Conservation (phyloP, 345 rosid species). For the Arabidopsis suecica region DNA sequence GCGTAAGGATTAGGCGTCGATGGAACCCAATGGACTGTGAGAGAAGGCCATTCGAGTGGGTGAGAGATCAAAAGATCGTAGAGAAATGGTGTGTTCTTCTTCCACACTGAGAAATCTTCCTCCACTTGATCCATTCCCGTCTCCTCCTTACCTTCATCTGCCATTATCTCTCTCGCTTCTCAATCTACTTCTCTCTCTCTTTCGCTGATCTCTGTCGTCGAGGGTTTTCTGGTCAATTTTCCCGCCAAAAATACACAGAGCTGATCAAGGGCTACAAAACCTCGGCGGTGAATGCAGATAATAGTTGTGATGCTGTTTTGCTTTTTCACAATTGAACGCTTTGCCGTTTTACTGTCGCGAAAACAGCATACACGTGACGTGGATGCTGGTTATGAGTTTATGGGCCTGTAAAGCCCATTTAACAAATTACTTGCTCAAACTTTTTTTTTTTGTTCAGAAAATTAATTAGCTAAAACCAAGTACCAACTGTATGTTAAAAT, state of each 20-base stretch:
- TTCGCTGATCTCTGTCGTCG: neutral
- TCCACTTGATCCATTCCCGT: slow-evolving; percentile 59
- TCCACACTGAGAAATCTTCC: slow-evolving; percentile 89
- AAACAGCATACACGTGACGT: neutral
- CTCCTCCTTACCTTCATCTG: slow-evolving; percentile 54
- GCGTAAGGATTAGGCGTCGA: slow-evolving; percentile 52
- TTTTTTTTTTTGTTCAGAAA: neutral
- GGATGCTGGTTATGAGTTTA: neutral
- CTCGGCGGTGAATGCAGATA: slow-evolving; percentile 8
- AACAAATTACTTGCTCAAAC: neutral
- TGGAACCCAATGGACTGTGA: slow-evolving; percentile 93
- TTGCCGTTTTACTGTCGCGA: neutral
- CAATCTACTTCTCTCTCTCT: neutral
- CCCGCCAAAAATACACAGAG: slow-evolving; percentile 26
- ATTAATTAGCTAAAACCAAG: too few relatives aligned
- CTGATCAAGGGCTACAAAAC: neutral
- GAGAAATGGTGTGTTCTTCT: slow-evolving; percentile 86
- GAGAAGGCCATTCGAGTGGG: slow-evolving; percentile 95
- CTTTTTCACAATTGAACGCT: neutral
- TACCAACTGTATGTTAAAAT: too few relatives aligned
- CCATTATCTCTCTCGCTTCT: slow-evolving; percentile 4
- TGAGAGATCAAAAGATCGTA: slow-evolving; percentile 88
- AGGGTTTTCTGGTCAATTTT: slow-evolving; percentile 33
- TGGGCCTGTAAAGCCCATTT: neutral
- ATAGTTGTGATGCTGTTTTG: slow-evolving; percentile 1